These are phyloP conservation scores for Dactylellina drechsleri DNA, from an alignment of 2,329 filamentous ascomycete species.

Conservation along the genomic window DNA sequence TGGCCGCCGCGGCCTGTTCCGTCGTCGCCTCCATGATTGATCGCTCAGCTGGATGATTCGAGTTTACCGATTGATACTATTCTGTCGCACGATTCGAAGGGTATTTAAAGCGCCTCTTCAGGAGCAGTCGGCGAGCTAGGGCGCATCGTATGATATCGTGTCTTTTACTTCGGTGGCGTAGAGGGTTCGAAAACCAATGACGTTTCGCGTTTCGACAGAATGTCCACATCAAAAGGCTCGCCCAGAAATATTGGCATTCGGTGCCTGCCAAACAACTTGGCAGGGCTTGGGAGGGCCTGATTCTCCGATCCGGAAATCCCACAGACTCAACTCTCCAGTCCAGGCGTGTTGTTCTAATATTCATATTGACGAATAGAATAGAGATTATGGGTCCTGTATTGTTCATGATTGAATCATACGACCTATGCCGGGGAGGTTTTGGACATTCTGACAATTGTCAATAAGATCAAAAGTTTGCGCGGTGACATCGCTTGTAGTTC, in stretches of 20 bases:
- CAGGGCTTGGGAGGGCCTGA: not conserved
- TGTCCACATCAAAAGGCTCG: slow-evolving; percentile 28
- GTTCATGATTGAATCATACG: no score
- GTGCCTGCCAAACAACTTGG: slow-evolving; percentile 17
- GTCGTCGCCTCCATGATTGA: slow-evolving; percentile 38
- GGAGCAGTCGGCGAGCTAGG: slow-evolving; percentile 9
- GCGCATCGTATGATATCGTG: slow-evolving; percentile 26
- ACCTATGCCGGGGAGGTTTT: no score
- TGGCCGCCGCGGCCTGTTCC: slow-evolving; percentile 51
- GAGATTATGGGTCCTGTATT: no score
- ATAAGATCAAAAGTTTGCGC: no score
- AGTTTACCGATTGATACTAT: not conserved
- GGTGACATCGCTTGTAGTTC: no score
- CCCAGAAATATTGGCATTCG: slow-evolving; percentile 20
- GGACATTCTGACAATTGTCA: no score
- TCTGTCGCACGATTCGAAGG: not conserved
- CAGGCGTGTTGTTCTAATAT: not conserved
- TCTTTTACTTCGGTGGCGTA: slow-evolving; percentile 18
- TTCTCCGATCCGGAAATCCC: not conserved
- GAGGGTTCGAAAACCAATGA: slow-evolving; percentile 40
- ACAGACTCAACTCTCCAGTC: not conserved
- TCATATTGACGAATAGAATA: no score
- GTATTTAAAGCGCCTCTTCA: slow-evolving; percentile 15
- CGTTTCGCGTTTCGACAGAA: slow-evolving; percentile 32
- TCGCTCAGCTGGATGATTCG: not conserved